Conservation (phyloP, 1,139 yeast species). For the Saccharomyces pastorianus region DNA sequence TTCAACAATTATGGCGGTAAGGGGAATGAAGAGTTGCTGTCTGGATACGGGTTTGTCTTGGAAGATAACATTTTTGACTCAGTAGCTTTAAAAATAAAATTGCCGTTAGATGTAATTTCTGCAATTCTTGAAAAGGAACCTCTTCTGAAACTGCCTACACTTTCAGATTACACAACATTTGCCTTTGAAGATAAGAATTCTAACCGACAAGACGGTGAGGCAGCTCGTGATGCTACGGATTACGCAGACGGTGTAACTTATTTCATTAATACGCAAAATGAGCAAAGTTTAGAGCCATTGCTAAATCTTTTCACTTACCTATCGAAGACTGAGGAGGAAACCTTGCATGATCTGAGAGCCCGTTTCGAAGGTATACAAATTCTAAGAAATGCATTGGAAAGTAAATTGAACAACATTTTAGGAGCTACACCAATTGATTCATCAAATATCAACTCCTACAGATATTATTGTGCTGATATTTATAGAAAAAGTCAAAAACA, state of each 20-base stretch:
- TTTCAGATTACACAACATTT: constrained; percentile 35
- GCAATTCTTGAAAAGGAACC: constrained; percentile 31
- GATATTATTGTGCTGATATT: constrained; percentile 16
- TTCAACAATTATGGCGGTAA: constrained; percentile 82
- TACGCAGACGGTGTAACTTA: constrained; percentile 39
- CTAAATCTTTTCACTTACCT: constrained; percentile 46
- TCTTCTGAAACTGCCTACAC: constrained; percentile 42
- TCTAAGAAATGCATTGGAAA: constrained; percentile 21
- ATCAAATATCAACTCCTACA: constrained; percentile 9
- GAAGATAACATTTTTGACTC: constrained; percentile 55
- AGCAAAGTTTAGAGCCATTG: constrained; percentile 29
- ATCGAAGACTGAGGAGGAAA: constrained; percentile 40
- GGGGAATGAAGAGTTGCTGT: constrained; percentile 62
- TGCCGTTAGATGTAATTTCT: constrained; percentile 33
- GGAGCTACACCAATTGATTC: too few relatives aligned
- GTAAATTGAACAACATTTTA: constrained; percentile 11
- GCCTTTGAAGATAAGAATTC: constrained; percentile 27
- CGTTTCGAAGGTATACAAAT: constrained; percentile 48
- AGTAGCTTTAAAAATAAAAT: constrained; percentile 49
- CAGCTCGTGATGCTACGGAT: constrained; percentile 11
- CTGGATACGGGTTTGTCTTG: constrained; percentile 60
- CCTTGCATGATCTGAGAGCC: constrained; percentile 41
- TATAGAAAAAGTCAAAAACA: constrained; percentile 22
- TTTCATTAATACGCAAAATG: constrained; percentile 32
- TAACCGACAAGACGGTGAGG: constrained; percentile 6